Evolutionary conservation across 2,329 filamentous ascomycete species (phyloP), one percentile per base, ranked within the genome.

Genomic region (Microdochium trichocladiopsis): DNA sequence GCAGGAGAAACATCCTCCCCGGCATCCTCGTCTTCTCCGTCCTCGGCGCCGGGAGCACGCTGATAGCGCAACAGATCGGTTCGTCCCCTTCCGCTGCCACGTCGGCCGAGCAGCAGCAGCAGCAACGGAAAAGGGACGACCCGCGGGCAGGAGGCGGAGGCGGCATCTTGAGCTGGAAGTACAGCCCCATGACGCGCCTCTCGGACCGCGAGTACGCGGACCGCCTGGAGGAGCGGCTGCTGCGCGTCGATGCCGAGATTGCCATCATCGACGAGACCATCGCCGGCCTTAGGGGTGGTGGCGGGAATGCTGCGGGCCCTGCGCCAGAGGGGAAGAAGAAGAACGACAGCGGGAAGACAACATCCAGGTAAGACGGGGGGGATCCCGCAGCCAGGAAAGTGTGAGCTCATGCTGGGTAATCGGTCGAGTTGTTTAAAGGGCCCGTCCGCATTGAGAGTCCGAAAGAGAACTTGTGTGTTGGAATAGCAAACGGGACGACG

Each of bases 211-310:
- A 93, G 53, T 94, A 94, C 61, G 79, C 80, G 55, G 69, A 74
- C 3, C 83, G 90, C 63, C 70, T 94, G 51, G 73, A 80, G 56
- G 87, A 92, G 63, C 90, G 84, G 68, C 66, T 92, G 18, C 69
- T 93, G 31, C 77, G 75, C 53, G 69, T 93, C 4, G 84, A 94
- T 58, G 87, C 83, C 2, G 87, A 93, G 58, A 88, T 94, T 61
- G 82, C 88, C 1, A 65, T 94, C 18, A 71, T 93, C n/a, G 87
- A 94, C 61, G 89, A 94, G 49, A 84, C 80, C 62, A 87, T 94
- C 57, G 79, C 67, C 2, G 64, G 65, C 25, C 56, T 73, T n/a
- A 67, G 60, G 52, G 59, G 54, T 33, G 21, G 41, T 18, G 21
- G 18, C 3, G 12, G 21, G 6, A 23, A 18, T 18, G 25, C 22